phyloP scores from a whole-genome alignment of 257 asterid species.

The Jasminum sambac region DNA sequence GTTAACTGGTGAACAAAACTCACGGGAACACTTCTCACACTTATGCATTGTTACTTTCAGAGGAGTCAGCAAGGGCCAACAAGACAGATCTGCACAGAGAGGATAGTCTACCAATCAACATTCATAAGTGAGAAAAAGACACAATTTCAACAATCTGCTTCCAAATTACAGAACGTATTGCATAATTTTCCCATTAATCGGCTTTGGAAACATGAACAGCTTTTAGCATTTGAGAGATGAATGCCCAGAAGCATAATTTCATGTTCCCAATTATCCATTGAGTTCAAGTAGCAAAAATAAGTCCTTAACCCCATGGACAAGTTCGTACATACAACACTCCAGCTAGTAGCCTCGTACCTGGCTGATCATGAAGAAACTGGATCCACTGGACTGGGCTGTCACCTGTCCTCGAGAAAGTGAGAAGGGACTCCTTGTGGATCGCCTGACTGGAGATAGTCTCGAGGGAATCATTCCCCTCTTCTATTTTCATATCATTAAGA shows the following conservation, averaged over 20 bases:
- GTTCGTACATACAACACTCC: not conserved
- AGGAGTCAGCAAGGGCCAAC: conserved; percentile 90
- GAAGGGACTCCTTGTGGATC: conserved; percentile 63
- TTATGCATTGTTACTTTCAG: conserved; percentile 74
- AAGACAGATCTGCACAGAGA: conserved; percentile 62
- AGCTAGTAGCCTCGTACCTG: conserved; percentile 45
- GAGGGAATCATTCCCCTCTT: conserved; percentile 62
- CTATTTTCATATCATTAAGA: conserved; percentile 60
- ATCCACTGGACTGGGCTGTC: conserved; percentile 80
- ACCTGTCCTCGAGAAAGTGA: conserved; percentile 68
- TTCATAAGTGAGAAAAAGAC: conserved; percentile 1
- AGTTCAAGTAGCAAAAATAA: conserved; percentile 14
- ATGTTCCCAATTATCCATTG: not conserved
- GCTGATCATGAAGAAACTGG: conserved; percentile 83
- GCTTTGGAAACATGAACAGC: not conserved
- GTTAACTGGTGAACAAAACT: conserved; percentile 82
- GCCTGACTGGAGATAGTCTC: conserved; percentile 64
- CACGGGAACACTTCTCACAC: conserved; percentile 87
- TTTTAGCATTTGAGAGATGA: not conserved
- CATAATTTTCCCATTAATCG: conserved; percentile 15
- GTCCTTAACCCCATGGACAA: conserved; percentile 7
- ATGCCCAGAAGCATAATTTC: not conserved
- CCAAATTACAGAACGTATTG: conserved; percentile 18
- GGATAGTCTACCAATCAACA: conserved; percentile 23
- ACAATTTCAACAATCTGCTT: conserved; percentile 8